Base-by-base conservation (phyloP, 1,284 basidiomycete genomes). In the Ustanciosporium gigantosporum region DNA sequence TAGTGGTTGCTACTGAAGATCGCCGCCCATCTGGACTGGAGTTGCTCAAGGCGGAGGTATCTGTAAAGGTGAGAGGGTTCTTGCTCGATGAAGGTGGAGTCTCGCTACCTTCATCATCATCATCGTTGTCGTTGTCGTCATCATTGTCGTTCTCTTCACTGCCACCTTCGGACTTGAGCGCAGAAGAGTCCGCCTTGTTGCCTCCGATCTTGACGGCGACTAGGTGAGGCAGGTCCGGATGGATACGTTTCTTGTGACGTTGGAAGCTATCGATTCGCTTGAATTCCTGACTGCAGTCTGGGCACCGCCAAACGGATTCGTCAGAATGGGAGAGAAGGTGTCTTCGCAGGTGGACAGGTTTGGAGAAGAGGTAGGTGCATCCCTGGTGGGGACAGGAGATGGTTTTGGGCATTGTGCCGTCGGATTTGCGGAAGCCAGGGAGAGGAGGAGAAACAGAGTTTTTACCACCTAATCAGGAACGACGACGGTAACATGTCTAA, bases 221-320 rank as follows among this genome's bases (percentile, higher is more conserved):
- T 15, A 61, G 24, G 11, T 44, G 40, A 20, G 47, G 58, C 40
- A 46, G 32, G 21, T 61, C 41, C 2, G 51, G 51, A 40, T 61
- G 58, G 37, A 61, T 61, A 25, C 58, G 59, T 25, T 58, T 64
- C 48, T 52, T 64, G 59, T 64, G 59, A 1, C 59, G 32, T 25
- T 64, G 59, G n/a, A 64, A 64, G 42, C 59, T 64, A 17, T 64
- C 59, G 39, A 64, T 64, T 24, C 59, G 59, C 19, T 64, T 64
- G 49, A 64, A 64, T 27, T 57, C 46, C 20, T 57, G 52, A 25
- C 41, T 41, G 45, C 59, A 64, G 35, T 53, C 42, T 19, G 59
- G 59, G 14, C 59, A 64, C 22, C 37, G 51, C 59, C 59, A 64
- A 2, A 57, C 39, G 19, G 53, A 27, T 23, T 48, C 42, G 32